Conservation (phyloP, 192 early-diverging fungal genomes). For the Entrophospora sp. region DNA sequence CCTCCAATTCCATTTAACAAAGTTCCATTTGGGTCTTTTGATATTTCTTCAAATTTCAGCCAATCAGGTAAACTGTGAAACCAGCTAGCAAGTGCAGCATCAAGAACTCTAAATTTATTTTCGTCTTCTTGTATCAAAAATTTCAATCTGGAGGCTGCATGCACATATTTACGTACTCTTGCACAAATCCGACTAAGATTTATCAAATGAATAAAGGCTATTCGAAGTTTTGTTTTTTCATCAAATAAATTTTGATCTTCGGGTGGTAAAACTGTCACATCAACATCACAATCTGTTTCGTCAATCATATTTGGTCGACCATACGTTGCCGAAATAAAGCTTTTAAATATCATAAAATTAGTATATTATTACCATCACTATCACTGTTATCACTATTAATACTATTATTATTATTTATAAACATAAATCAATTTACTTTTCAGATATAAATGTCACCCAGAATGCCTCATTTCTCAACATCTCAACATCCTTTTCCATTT, state of each 20-base stretch:
- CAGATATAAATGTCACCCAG: slow-evolving; percentile 10
- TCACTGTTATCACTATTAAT: no score
- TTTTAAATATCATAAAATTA: no score
- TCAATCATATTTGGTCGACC: slow-evolving; percentile 11
- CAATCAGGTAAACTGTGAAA: not conserved
- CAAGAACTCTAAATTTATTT: slow-evolving; percentile 3
- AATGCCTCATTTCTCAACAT: not conserved
- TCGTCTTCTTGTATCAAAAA: not conserved
- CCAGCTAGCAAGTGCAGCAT: not conserved
- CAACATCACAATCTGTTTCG: not conserved
- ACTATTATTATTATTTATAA: no score
- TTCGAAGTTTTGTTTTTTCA: not conserved
- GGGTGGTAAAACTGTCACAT: not conserved
- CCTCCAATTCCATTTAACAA: slow-evolving; percentile 10
- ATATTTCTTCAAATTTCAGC: no score
- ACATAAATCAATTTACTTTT: not conserved
- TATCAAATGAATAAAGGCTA: not conserved
- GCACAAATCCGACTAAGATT: not conserved
- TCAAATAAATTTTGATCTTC: not conserved
- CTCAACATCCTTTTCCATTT: not conserved
- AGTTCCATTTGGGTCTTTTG: not conserved
- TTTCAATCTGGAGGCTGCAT: not conserved
- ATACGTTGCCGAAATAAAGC: slow-evolving; percentile 5
- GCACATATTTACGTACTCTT: slow-evolving; percentile 1
- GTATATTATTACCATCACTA: no score